Conservation (phyloP, 306 rosid species). For the Dryas drummondii region DNA sequence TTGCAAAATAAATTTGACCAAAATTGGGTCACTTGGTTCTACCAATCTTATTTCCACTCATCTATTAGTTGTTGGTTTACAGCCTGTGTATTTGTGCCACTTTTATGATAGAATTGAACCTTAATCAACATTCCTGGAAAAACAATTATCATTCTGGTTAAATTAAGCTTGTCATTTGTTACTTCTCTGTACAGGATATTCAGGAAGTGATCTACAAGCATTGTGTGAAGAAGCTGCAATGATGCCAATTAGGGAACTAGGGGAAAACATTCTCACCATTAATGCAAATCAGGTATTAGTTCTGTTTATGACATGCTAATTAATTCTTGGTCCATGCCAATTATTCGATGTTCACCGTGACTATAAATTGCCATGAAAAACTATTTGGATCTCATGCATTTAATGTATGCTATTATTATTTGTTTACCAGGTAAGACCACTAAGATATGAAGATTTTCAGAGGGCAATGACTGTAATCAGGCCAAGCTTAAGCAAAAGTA, state of each 20-base stretch:
- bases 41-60: conserved; percentile 1
- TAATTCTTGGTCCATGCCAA: background rate
- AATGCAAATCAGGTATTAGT: conserved; percentile 74
- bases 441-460: conserved; percentile 72
- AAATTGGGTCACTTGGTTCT: background rate
- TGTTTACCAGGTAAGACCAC: conserved; percentile 61
- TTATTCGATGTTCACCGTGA: background rate
- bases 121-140: background rate
- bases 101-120: background rate
- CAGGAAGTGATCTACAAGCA: conserved; percentile 98
- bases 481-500: conserved; percentile 90
- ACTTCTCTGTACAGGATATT: conserved; percentile 62
- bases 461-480: conserved; percentile 78
- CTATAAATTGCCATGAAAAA: background rate
- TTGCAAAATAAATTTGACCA: background rate
- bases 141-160: background rate
- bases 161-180: background rate
- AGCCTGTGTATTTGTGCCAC: background rate
- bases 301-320: background rate
- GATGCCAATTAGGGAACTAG: conserved; percentile 98
- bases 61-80: conserved; percentile 6
- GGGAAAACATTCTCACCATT: conserved; percentile 78
- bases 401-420: background rate
- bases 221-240: conserved; percentile 99
- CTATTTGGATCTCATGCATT: background rate